Percentiles rank a stretch among this genome's conserved stretches.
Conservation (phyloP, 805 yeast genomes). For the Candida michaelii region DNA sequence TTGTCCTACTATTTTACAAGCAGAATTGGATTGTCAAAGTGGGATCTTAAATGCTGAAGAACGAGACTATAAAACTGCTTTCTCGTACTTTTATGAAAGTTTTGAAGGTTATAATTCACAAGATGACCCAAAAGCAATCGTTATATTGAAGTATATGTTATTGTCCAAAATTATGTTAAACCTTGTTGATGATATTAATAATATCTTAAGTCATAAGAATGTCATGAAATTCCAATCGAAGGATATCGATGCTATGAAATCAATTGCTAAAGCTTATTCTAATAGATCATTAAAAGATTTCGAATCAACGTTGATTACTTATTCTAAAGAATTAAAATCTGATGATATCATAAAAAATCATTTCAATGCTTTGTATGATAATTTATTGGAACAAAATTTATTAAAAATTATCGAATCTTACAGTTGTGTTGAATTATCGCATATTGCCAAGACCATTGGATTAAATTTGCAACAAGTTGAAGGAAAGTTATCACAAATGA, state of each 20-base stretch:
- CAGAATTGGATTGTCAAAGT: conserved; percentile 91
- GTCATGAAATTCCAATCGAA: conserved; percentile 69
- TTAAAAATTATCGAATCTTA: conserved; percentile 95
- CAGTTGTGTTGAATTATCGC: conserved; percentile 90
- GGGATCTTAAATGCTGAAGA: conserved; percentile 97
- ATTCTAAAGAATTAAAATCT: conserved; percentile 71
- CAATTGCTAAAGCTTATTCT: conserved; percentile 85
- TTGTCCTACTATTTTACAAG: conserved; percentile 91
- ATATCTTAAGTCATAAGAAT: conserved; percentile 70
- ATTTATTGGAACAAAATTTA: conserved; percentile 87
- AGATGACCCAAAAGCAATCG: conserved; percentile 58
- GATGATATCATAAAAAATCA: conserved; percentile 91
- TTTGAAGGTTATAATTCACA: conserved; percentile 86
- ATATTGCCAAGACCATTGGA: conserved; percentile 84
- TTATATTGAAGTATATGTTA: conserved; percentile 87
- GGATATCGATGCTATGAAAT: conserved; percentile 94
- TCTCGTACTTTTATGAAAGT: conserved; percentile 90
- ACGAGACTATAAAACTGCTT: conserved; percentile 94
- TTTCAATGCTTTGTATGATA: conserved; percentile 89
- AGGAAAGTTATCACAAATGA: conserved; percentile 94
- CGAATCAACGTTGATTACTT: conserved; percentile 74
- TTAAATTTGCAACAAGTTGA: conserved; percentile 86
- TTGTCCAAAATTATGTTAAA: conserved; percentile 92
- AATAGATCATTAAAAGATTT: conserved; percentile 89
- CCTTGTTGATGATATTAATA: conserved; percentile 79